Percentiles rank a stretch among this genome's conserved stretches.
Evolutionary conservation across 75 land plant genomes (phyloP).

Genomic region (Pseudotsuga menziesii): DNA sequence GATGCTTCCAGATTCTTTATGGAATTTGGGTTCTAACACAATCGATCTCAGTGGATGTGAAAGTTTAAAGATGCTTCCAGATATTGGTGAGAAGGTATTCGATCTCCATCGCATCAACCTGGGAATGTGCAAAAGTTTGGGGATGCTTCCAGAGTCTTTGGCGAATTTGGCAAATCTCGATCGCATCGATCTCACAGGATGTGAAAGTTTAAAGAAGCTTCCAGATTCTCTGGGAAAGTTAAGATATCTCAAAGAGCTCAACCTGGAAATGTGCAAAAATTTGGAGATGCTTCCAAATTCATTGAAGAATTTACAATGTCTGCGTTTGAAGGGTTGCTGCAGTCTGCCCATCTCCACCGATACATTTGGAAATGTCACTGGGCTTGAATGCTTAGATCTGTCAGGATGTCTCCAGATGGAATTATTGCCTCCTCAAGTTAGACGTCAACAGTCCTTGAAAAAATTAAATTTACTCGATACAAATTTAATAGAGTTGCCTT

Average conservation of each 20-base stretch:
- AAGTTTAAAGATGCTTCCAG: neutral
- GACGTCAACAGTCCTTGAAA: neutral
- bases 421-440: neutral
- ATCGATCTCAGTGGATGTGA: neutral
- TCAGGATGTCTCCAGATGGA: no score
- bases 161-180: neutral
- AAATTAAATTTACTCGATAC: neutral
- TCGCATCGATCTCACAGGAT: neutral
- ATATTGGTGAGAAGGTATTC: no score
- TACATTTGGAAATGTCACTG: no score
- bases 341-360: neutral
- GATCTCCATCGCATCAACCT: no score
- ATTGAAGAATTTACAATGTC: neutral
- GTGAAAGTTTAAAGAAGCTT: neutral
- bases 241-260: neutral
- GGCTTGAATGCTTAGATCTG: no score
- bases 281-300: neutral
- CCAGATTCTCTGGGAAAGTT: neutral
- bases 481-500: neutral
- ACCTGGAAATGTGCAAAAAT: neutral
- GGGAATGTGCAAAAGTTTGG: neutral
- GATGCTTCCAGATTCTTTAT: neutral
- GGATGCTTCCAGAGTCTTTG: neutral
- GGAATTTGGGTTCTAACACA: neutral
- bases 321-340: neutral